Base-by-base conservation (phyloP, 306 rosid species). In the Quercus dentata region DNA sequence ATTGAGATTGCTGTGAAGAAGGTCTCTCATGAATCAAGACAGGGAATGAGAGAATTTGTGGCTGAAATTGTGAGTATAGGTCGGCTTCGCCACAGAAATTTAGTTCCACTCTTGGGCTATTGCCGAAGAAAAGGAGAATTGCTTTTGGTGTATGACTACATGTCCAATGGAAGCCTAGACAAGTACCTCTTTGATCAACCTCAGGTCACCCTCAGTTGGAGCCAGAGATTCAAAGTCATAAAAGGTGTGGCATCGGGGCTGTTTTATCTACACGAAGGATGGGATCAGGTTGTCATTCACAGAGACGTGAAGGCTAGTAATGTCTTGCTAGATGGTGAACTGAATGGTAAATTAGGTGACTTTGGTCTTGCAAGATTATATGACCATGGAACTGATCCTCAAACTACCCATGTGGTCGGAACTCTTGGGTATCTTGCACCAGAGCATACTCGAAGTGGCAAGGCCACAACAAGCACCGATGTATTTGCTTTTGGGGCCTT, bases 101-200 rank as follows among this genome's bases (percentile, higher is more conserved):
- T 85, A 11, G 82, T 82, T 0, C 79, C 65, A 5, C 79, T 82
- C 25, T 56, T 85, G 69, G 86, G 89, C 52, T 85, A 72, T 27
- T 82, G 89, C 33, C 64, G 86, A 25, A 78, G 86, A 7, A 73
- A 82, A 41, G 78, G 75, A 23, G 84, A 79, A 62, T 49, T 82
- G 15, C 44, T 85, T 6, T 54, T 85, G 30, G 84, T 85, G 19
- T 77, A 82, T 9, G 86, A 82, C 1, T 82, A 69, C 57, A 87
- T 87, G 86, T 77, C 86, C 2, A 79, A 87, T 23, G 80, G 86
- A 52, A 84, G 88, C 76, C 61, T 87, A 33, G 90, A 84, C 70
- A 82, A 87, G 27, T 76, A 64, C 72, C 65, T 85, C 11, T 76
- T 56, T 41, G 46, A 20, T 69, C 44, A 79, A 23, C 44, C 83